These are phyloP conservation scores for Saccharomycopsis selenospora DNA, from an alignment of 805 yeast genomes.

Conservation along the genomic window DNA sequence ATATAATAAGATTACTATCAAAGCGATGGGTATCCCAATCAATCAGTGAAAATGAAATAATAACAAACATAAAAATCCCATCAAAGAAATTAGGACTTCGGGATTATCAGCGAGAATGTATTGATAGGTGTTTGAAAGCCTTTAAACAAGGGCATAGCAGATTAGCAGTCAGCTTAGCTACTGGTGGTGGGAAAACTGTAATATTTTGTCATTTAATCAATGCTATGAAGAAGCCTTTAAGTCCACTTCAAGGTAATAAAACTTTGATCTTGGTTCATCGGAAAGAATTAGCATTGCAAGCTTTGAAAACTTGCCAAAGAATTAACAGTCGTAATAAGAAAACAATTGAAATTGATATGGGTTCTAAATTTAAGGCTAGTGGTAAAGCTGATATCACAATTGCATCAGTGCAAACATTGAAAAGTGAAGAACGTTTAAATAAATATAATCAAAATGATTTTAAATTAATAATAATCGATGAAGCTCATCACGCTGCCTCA, in stretches of 20 bases:
- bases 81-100: constrained; percentile 24
- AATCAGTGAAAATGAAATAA: too few species aligned
- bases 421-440: constrained; percentile 36
- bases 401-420: constrained; percentile 68
- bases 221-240: constrained; percentile 19
- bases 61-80: too few species aligned
- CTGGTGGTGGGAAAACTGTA: constrained; percentile 94
- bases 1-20: too few species aligned
- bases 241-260: constrained; percentile 22
- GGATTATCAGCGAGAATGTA: constrained; percentile 67
- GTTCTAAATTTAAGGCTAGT: constrained; percentile 35
- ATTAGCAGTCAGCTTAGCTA: constrained; percentile 79
- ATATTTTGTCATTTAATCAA: constrained; percentile 57
- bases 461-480: constrained; percentile 77
- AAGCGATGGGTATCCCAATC: too few species aligned
- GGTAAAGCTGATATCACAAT: constrained; percentile 54
- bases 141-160: constrained; percentile 41
- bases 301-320: constrained; percentile 40
- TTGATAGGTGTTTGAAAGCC: constrained; percentile 45
- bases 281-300: constrained; percentile 70
- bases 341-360: constrained; percentile 66
- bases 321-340: constrained; percentile 23
- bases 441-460: constrained; percentile 51
- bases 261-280: constrained; percentile 70
- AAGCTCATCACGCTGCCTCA: constrained; percentile 89